These are phyloP conservation scores for Warburgia ugandensis DNA, from an alignment of 164 flowering plant species.

Conservation along the genomic window DNA sequence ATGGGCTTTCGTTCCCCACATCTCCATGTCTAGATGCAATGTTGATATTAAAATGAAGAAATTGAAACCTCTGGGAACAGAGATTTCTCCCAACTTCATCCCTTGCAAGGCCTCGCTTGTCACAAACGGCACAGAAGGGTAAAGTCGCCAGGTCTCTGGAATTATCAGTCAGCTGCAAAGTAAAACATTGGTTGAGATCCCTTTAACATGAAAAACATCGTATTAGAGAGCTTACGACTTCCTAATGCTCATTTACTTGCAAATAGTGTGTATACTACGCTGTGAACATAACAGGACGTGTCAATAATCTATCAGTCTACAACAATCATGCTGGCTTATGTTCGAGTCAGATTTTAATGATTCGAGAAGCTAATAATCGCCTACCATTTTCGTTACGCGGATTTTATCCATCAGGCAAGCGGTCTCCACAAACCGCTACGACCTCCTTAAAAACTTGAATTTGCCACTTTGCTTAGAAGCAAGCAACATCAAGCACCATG, in stretches of 20 bases:
- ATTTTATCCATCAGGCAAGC: conserved; percentile 12
- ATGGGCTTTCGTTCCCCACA: conserved; percentile 37
- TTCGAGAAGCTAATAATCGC: not conserved
- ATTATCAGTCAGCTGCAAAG: conserved; percentile 2
- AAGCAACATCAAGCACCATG: conserved; percentile 26
- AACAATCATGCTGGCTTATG: not conserved
- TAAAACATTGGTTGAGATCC: too few relatives aligned
- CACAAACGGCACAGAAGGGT: not conserved
- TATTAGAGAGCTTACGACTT: not conserved
- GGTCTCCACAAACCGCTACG: conserved; percentile 12
- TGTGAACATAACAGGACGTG: not conserved
- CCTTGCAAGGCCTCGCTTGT: not conserved
- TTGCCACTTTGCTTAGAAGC: conserved; percentile 24
- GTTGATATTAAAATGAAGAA: conserved; percentile 12
- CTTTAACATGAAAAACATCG: too few relatives aligned
- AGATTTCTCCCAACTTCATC: conserved; percentile 20
- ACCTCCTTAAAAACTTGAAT: conserved; percentile 17
- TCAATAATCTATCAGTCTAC: not conserved
- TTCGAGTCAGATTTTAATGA: too few relatives aligned
- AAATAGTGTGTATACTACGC: too few relatives aligned
- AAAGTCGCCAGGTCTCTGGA: conserved; percentile 2
- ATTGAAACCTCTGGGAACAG: conserved; percentile 18
- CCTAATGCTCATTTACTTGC: too few relatives aligned
- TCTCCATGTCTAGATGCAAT: conserved; percentile 15
- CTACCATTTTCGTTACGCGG: conserved; percentile 25